Conservation (phyloP, 2,329 filamentous ascomycete species). For the Colletotrichum siamense region DNA sequence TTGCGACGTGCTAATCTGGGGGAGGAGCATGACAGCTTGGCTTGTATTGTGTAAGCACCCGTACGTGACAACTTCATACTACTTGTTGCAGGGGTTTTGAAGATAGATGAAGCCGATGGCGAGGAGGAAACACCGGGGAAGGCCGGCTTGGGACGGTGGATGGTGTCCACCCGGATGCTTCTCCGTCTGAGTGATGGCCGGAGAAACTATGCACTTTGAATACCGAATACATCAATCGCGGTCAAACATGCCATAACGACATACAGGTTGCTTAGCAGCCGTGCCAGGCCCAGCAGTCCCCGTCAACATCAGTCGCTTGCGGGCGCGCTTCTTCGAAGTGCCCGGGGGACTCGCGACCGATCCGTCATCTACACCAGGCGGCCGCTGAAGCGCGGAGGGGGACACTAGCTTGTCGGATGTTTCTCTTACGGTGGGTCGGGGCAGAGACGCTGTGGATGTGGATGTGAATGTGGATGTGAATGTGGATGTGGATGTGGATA, state of each 20-base stretch:
- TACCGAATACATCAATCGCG: neutral
- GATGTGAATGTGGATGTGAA: neutral
- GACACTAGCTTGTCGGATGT: neutral
- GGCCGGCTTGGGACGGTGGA: neutral
- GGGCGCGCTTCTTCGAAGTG: neutral
- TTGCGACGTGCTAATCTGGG: neutral
- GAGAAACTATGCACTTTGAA: neutral
- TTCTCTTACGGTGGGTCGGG: neutral
- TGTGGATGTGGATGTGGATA: neutral
- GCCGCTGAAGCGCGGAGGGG: neutral
- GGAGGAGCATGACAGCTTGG: neutral
- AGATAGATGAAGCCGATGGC: neutral
- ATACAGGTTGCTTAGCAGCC: neutral
- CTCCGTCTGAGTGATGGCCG: neutral
- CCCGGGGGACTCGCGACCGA: neutral
- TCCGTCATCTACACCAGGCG: neutral
- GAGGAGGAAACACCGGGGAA: neutral
- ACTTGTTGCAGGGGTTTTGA: neutral
- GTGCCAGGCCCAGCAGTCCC: neutral
- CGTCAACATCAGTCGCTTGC: neutral
- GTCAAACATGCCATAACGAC: neutral
- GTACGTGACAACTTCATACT: neutral
- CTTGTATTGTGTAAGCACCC: neutral
- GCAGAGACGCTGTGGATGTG: neutral
- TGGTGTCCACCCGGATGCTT: neutral